These are phyloP conservation scores for Quercus wislizeni DNA, from an alignment of 306 rosid genomes.

Conservation along the genomic window DNA sequence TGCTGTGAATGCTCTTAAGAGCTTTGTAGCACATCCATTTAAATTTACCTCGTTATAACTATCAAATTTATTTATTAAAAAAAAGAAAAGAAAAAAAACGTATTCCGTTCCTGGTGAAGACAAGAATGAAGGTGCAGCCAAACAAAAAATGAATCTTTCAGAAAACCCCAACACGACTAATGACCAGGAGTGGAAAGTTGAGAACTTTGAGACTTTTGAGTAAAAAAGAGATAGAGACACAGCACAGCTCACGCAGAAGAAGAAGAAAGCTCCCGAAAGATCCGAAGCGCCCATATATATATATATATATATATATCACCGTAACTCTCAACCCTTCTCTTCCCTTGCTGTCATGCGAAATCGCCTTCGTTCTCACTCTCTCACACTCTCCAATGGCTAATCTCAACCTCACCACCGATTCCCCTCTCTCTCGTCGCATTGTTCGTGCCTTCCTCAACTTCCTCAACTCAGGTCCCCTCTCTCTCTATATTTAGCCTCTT, in stretches of 20 bases:
- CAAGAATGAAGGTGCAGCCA: not conserved
- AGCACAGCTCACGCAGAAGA: no score
- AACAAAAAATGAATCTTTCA: not conserved
- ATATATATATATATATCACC: no score
- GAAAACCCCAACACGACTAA: not conserved
- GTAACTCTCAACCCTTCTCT: not conserved
- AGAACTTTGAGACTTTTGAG: no score
- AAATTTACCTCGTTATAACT: no score
- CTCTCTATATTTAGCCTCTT: not conserved
- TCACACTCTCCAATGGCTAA: slow-evolving; percentile 34
- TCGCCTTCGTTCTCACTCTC: not conserved
- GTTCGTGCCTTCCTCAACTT: slow-evolving; percentile 74
- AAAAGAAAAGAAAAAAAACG: no score
- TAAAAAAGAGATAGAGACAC: no score
- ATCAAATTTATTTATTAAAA: no score
- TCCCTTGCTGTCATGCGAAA: slow-evolving; percentile 2
- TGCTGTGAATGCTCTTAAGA: no score
- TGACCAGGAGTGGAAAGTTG: no score
- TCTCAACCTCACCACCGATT: slow-evolving; percentile 47
- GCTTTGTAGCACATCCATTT: no score
- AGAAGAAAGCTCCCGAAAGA: not conserved
- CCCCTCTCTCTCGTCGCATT: slow-evolving; percentile 75
- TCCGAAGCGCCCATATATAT: not conserved
- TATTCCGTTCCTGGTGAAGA: not conserved
- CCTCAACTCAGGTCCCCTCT: slow-evolving; percentile 54